Percentiles rank a stretch among this genome's conserved stretches.
Conservation (phyloP, 768 basidiomycete genomes). For the Tulasnella calospora region DNA sequence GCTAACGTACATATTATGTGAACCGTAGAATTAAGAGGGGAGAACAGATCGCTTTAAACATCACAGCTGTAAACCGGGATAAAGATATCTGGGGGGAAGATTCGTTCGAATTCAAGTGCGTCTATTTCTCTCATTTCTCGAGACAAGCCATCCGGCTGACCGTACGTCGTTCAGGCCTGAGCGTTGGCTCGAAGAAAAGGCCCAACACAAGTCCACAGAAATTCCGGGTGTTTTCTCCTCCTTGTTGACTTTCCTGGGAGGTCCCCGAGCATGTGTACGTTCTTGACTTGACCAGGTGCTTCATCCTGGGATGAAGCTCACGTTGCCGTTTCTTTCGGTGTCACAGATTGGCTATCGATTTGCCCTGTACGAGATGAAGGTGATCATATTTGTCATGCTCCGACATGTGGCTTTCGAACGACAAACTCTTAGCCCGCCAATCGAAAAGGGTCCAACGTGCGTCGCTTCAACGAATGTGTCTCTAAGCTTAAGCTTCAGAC, state of each 20-base stretch:
- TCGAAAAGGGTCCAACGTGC: background rate
- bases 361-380: conserved; percentile 36
- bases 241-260: conserved; percentile 58
- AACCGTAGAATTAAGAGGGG: conserved; percentile 23
- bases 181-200: conserved; percentile 47
- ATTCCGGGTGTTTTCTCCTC: conserved; percentile 62
- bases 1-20: background rate
- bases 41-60: conserved; percentile 12
- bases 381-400: conserved; percentile 47
- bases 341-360: conserved; percentile 23
- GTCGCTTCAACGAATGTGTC: background rate
- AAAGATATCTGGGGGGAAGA: conserved; percentile 30
- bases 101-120: conserved; percentile 30
- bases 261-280: conserved; percentile 51
- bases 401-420: conserved; percentile 48
- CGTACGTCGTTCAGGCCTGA: conserved; percentile 47
- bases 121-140: conserved; percentile 43
- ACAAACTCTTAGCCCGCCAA: conserved; percentile 36
- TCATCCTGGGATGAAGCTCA: background rate
- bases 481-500: background rate
- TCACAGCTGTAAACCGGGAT: conserved; percentile 21
- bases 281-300: conserved; percentile 39
- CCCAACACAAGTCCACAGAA: conserved; percentile 42
- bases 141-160: conserved; percentile 31
- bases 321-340: background rate